Base-by-base conservation (phyloP, 257 asterid species). In the Nicotiana benthamiana region DNA sequence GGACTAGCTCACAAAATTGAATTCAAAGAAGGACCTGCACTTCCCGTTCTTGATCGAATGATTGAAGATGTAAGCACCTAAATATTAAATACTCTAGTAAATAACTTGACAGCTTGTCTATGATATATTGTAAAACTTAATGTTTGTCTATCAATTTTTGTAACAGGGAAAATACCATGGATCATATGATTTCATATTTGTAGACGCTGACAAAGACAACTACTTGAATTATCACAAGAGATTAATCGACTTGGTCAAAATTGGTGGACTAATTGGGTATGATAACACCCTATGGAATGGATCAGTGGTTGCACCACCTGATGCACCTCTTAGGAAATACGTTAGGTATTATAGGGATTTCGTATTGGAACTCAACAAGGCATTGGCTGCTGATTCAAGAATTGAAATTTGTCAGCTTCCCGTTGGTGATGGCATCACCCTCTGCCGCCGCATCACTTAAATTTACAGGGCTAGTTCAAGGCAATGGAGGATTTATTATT, bases 241-340 rank as follows among this genome's bases (percentile, higher is more conserved):
- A 36, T 83, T 91, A 12, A 5, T 91, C 57, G 88, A 88, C 32
- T 46, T 91, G 2, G 92, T 91, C 0, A 90, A 80, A 75, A 85
- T 91, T 9, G 96, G 96, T 26, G 96, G 96, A 78, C 34, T 91
- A 1, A 87, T 91, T 40, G 95, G 86, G 12, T 91, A 91, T 61
- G 96, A 91, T 84, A 91, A 91, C 87, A 90, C 96, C 6, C 66
- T 90, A 3, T 91, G 94, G 94, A 70, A 86, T 8, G 94, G 94
- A 4, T 87, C 90, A 0, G 92, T 91, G 9, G 90, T 82, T 0
- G 84, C 83, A 0, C 34, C 83, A 0, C 87, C 89, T 6, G 93
- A 90, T 0, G 92, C 87, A 1, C 89, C 89, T n/a, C 86, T 87
- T 79, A 54, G 74, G 48, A 82, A 85, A 1, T 85, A 82, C 5